Conservation (phyloP, 176 grass and related monocot species). For the Melocanna baccifera region DNA sequence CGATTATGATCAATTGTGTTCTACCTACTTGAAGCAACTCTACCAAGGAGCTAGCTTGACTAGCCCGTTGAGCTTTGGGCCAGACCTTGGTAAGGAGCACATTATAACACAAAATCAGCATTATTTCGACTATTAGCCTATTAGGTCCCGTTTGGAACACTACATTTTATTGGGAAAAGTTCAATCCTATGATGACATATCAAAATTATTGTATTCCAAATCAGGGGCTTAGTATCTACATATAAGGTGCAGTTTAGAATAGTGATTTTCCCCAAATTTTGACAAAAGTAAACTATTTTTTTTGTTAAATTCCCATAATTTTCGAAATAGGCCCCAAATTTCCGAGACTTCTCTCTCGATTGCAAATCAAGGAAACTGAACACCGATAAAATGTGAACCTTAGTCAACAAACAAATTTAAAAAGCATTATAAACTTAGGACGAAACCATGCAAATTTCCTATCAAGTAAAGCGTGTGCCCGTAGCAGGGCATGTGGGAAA, state of each 20-base stretch:
- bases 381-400: not conserved
- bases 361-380: not conserved
- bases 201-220: not conserved
- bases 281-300: not conserved
- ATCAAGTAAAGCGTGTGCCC: slow-evolving; percentile 25
- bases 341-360: not conserved
- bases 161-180: not conserved
- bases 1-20: too few relatives aligned
- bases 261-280: not conserved
- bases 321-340: not conserved
- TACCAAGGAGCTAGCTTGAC: not conserved
- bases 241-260: not conserved
- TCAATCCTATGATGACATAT: not conserved
- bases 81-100: not conserved
- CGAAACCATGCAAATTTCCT: not conserved
- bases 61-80: not conserved
- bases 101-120: not conserved
- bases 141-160: not conserved
- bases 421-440: not conserved
- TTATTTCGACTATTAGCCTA: not conserved
- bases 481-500: slow-evolving; percentile 46
- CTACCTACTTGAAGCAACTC: too few relatives aligned
- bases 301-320: not conserved
- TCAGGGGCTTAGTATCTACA: not conserved
- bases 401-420: slow-evolving; percentile 30